These are phyloP conservation scores for Verticillium zaregamsianum DNA, from an alignment of 2,329 filamentous ascomycete species.

Conservation along the genomic window DNA sequence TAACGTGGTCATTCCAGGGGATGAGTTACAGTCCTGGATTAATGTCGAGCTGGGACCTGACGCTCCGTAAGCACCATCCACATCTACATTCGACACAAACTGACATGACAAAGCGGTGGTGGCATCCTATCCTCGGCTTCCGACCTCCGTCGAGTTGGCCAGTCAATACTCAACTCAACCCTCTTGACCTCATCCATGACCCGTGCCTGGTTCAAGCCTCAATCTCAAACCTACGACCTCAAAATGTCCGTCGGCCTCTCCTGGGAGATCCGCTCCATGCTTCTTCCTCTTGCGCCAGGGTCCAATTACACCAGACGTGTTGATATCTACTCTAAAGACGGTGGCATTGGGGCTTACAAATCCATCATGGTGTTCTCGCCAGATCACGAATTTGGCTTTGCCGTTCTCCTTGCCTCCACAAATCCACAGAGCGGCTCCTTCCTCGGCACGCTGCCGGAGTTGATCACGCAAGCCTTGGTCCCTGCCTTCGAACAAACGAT, in stretches of 20 bases:
- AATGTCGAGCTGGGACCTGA: neutral
- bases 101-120: constrained; percentile 6
- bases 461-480: constrained; percentile 9
- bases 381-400: constrained; percentile 19
- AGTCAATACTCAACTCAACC: constrained; percentile 15
- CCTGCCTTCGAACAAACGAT: constrained; percentile 17
- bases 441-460: constrained; percentile 10
- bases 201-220: constrained; percentile 15
- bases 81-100: neutral
- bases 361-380: constrained; percentile 16
- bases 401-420: constrained; percentile 19
- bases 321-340: constrained; percentile 21
- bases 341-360: constrained; percentile 20
- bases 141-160: constrained; percentile 11
- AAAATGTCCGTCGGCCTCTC: constrained; percentile 11
- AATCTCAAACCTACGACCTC: constrained; percentile 9
- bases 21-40: neutral
- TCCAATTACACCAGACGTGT: constrained; percentile 21
- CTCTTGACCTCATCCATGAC: constrained; percentile 7
- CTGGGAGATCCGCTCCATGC: constrained; percentile 16
- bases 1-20: neutral
- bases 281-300: constrained; percentile 7
- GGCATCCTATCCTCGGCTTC: constrained; percentile 6
- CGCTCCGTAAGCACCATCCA: constrained; percentile 2
- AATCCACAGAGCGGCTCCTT: neutral